Conservation (phyloP, 495 filamentous ascomycete genomes). For the Poronia punctata region DNA sequence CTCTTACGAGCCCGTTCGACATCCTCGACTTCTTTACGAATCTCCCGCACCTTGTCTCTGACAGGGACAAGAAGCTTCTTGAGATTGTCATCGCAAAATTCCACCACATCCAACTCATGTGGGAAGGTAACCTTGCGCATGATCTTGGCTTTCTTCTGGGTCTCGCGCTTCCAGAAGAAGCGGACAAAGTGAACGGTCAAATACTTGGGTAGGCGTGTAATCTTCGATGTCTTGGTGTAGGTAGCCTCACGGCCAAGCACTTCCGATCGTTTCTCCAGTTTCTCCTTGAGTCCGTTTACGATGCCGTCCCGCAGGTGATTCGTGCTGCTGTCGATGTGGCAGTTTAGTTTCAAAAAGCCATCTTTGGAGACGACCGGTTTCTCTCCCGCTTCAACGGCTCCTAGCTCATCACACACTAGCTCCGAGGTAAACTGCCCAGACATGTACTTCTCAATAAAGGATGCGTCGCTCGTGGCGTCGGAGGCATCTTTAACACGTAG, state of each 20-base stretch:
- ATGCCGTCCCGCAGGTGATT: constrained; percentile 90
- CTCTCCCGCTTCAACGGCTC: constrained; percentile 70
- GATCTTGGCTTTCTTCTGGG: constrained; percentile 97
- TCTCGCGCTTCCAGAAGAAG: constrained; percentile 93
- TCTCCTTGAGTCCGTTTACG: constrained; percentile 68
- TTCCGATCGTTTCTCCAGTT: constrained; percentile 83
- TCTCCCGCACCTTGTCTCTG: constrained; percentile 89
- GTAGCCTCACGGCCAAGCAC: constrained; percentile 66
- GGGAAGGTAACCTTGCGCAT: constrained; percentile 98
- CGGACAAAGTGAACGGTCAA: constrained; percentile 95
- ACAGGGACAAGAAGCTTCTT: constrained; percentile 77
- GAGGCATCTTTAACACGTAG: constrained; percentile 54
- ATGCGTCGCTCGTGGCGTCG: constrained; percentile 43
- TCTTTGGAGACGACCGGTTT: constrained; percentile 59
- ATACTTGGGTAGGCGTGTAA: constrained; percentile 87
- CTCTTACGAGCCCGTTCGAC: constrained; percentile 81
- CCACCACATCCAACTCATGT: constrained; percentile 82
- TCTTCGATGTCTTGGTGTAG: constrained; percentile 86
- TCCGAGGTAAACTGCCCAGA: constrained; percentile 68
- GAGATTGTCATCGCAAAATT: constrained; percentile 91
- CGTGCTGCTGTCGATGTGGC: constrained; percentile 78
- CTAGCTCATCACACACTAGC: constrained; percentile 76
- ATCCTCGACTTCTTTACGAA: constrained; percentile 91
- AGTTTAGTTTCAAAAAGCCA: constrained; percentile 85
- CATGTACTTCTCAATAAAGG: constrained; percentile 88